Conservation (phyloP, 805 yeast genomes). For the Scheffersomyces ergatensis region DNA sequence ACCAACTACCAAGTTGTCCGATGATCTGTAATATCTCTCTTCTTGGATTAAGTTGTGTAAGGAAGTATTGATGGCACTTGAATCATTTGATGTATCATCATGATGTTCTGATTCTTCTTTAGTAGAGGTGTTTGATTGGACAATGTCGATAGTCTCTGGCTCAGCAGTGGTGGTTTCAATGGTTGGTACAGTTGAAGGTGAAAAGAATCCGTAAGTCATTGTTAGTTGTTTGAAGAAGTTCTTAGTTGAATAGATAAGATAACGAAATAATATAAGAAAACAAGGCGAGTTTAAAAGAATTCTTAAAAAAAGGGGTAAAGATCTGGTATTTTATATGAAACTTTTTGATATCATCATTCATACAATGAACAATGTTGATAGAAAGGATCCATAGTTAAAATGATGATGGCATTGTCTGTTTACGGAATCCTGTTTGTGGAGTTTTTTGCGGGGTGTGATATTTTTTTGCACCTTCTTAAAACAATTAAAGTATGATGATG, state of each 20-base stretch:
- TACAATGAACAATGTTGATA: no score
- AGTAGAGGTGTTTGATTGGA: neutral
- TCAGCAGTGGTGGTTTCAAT: neutral
- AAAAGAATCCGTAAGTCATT: neutral
- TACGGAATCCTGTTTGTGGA: no score
- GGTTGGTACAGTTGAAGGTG: neutral
- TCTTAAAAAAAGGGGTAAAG: neutral
- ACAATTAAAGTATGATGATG: no score
- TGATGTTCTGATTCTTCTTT: neutral
- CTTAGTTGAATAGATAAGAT: neutral
- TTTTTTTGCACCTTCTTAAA: no score
- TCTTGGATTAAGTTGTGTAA: conserved; percentile 10
- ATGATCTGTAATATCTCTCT: conserved; percentile 21
- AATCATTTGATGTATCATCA: no score
- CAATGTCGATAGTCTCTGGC: neutral
- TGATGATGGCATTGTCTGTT: no score
- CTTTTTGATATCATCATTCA: no score
- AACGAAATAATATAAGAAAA: neutral
- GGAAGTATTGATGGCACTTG: neutral
- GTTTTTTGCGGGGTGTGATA: no score
- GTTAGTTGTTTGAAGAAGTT: neutral
- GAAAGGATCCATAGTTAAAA: conserved; percentile 3
- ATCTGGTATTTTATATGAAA: neutral
- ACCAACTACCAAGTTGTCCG: conserved; percentile 23
- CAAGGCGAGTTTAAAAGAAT: no score